Percentiles rank a stretch among this genome's conserved stretches.
phyloP scores from a whole-genome alignment of 257 asterid species.

The Fraxinus pennsylvanica region DNA sequence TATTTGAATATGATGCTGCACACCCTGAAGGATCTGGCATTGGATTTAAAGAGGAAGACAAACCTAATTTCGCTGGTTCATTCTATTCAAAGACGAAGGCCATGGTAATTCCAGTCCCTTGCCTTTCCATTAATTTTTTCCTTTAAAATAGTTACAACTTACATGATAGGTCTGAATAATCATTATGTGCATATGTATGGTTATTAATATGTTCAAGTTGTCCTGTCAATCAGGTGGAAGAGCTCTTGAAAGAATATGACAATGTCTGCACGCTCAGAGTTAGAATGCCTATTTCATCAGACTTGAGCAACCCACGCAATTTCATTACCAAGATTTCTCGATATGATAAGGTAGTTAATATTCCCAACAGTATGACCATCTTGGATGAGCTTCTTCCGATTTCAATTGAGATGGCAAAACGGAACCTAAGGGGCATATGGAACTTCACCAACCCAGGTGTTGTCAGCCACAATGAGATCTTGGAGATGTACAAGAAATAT shows the following conservation, averaged over 20 bases:
- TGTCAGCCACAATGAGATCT: constrained; percentile 55
- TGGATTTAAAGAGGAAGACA: constrained; percentile 66
- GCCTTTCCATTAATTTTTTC: neutral
- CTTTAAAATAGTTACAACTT: neutral
- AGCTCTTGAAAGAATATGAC: constrained; percentile 54
- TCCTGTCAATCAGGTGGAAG: constrained; percentile 46
- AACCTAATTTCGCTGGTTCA: constrained; percentile 56
- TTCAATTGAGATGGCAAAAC: constrained; percentile 58
- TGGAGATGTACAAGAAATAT: constrained; percentile 58
- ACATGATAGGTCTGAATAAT: neutral
- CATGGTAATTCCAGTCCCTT: constrained; percentile 40
- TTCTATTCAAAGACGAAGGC: constrained; percentile 74
- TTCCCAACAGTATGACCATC: constrained; percentile 63
- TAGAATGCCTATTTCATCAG: constrained; percentile 58
- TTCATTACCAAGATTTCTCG: constrained; percentile 56
- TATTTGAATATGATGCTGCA: constrained; percentile 58
- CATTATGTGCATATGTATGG: constrained; percentile 1
- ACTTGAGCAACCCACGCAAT: constrained; percentile 55
- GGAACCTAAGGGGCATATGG: constrained; percentile 53
- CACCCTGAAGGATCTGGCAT: constrained; percentile 65
- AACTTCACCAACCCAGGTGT: constrained; percentile 62
- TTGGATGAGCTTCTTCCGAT: constrained; percentile 61
- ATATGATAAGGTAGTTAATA: constrained; percentile 55
- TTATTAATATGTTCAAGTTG: constrained; percentile 3
- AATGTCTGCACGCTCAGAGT: constrained; percentile 61